A percentile compares a stretch with the other conserved stretches of the same genome.
phyloP scores from a whole-genome alignment of 768 basidiomycete species.

The Collybia nuda region DNA sequence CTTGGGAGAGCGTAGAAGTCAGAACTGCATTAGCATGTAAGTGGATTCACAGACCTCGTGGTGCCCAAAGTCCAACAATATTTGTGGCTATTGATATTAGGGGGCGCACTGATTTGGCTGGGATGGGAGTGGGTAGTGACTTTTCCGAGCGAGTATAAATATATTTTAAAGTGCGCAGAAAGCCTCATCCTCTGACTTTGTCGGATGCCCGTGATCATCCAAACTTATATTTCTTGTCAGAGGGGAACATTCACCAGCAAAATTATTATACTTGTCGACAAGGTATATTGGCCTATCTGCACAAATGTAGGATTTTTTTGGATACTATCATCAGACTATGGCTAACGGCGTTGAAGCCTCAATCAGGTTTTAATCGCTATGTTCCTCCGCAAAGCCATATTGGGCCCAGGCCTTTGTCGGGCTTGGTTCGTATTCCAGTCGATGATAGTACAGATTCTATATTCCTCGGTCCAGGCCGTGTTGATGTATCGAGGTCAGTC shows the following conservation, averaged over 20 bases:
- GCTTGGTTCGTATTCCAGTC: conserved; percentile 15
- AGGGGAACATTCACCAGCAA: neutral
- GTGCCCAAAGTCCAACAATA: neutral
- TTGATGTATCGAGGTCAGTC: conserved; percentile 17
- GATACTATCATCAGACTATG: neutral
- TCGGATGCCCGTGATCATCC: neutral
- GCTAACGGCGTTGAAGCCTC: neutral
- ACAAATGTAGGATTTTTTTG: conserved; percentile 11
- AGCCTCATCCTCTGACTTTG: too few relatives aligned
- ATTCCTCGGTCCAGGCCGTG: conserved; percentile 10
- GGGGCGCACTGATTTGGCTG: conserved; percentile 4
- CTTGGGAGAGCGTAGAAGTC: neutral
- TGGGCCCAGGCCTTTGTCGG: neutral
- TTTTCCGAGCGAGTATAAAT: conserved; percentile 7
- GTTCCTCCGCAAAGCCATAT: conserved; percentile 2
- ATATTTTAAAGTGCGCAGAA: conserved; percentile 9
- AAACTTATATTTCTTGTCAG: neutral
- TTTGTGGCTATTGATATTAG: neutral
- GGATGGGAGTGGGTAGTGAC: conserved; percentile 7
- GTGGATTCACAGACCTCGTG: neutral
- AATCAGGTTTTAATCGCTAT: conserved; percentile 5
- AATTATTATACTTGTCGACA: conserved; percentile 9
- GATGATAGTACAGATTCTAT: conserved; percentile 11
- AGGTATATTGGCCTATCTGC: conserved; percentile 15
- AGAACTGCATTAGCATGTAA: conserved; percentile 8